Percentiles rank a stretch among this genome's conserved stretches.
Conservation (phyloP, 139 green algal species). For the Asterochloris erici region DNA sequence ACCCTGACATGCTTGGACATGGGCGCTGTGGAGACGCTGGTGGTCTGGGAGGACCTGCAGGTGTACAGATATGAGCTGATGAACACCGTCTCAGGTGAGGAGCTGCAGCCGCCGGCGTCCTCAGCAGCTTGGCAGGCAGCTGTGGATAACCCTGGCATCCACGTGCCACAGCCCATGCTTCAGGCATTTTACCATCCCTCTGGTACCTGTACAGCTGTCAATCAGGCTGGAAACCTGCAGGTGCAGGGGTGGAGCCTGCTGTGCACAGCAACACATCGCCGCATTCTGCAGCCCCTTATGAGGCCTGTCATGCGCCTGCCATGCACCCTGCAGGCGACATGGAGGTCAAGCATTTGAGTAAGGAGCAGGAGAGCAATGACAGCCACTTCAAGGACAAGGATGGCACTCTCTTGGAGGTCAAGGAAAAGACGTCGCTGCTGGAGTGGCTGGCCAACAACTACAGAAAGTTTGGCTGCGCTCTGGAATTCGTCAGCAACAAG, state of each 20-base stretch:
- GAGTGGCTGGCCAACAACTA: conserved; percentile 99
- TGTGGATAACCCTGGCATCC: too few species aligned
- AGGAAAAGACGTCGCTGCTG: conserved; percentile 87
- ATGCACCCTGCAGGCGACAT: conserved; percentile 31
- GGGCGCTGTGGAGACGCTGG: conserved; percentile 98
- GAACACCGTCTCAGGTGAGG: conserved; percentile 48
- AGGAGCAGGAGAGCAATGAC: conserved; percentile 76
- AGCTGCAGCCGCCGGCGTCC: too few species aligned
- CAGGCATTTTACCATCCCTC: background rate
- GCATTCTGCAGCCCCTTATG: too few species aligned
- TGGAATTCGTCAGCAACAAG: conserved; percentile 96
- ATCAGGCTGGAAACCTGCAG: background rate
- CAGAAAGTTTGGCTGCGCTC: conserved; percentile 96
- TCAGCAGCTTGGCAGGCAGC: too few species aligned
- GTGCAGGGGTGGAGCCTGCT: too few species aligned
- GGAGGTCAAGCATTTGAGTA: conserved; percentile 81
- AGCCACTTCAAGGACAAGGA: conserved; percentile 89
- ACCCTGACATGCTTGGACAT: conserved; percentile 97
- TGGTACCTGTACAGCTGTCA: background rate
- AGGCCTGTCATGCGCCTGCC: too few species aligned
- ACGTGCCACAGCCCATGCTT: background rate
- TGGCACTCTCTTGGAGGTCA: conserved; percentile 79
- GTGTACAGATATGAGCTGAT: conserved; percentile 69
- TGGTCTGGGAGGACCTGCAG: conserved; percentile 95
- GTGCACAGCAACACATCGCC: too few species aligned